phyloP scores from a whole-genome alignment of 768 basidiomycete species.

The Lentinula guzmanii region DNA sequence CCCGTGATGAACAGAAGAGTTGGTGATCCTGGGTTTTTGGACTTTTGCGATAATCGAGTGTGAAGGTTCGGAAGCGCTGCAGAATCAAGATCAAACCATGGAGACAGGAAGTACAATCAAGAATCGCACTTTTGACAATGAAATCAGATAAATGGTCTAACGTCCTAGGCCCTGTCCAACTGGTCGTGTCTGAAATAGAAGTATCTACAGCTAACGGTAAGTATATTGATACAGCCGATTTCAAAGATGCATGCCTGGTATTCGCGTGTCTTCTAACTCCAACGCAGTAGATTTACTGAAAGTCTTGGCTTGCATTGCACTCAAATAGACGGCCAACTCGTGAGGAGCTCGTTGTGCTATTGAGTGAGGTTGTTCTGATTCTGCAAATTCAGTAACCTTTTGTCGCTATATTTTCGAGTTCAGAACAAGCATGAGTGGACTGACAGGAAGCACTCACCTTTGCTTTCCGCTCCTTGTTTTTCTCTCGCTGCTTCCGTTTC shows the following conservation, averaged over 20 bases:
- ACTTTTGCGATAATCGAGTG: conserved; percentile 65
- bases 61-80: conserved; percentile 63
- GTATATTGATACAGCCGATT: background rate
- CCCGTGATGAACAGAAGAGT: conserved; percentile 80
- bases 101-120: background rate
- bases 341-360: conserved; percentile 53
- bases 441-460: conserved; percentile 38
- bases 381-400: conserved; percentile 44
- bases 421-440: conserved; percentile 7
- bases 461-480: conserved; percentile 65
- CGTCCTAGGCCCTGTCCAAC: conserved; percentile 67
- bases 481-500: conserved; percentile 69
- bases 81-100: background rate
- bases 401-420: conserved; percentile 40
- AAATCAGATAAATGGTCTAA: conserved; percentile 71
- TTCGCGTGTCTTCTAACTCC: conserved; percentile 73
- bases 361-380: conserved; percentile 34
- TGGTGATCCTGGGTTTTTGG: conserved; percentile 79
- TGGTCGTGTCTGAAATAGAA: conserved; percentile 69
- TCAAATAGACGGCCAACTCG: conserved; percentile 57
- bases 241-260: conserved; percentile 58
- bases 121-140: conserved; percentile 58
- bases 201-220: conserved; percentile 38
- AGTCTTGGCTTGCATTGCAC: conserved; percentile 60
- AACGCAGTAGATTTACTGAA: conserved; percentile 65